Evolutionary conservation across 768 basidiomycete genomes (phyloP).

Genomic region (Lactifluus subvellereus): DNA sequence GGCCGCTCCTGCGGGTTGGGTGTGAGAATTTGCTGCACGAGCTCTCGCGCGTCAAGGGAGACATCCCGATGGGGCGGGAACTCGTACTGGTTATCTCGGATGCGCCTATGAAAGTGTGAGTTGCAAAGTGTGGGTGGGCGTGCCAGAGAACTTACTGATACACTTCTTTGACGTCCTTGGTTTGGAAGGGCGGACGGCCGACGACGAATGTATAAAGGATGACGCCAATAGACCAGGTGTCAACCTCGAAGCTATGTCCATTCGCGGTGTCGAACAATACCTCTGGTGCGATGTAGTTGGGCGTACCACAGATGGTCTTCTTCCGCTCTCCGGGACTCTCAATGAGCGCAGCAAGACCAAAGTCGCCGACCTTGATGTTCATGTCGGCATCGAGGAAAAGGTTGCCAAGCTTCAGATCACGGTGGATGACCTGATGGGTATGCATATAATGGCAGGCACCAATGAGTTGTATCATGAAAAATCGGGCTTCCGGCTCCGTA

Average conservation of each 20-base stretch:
- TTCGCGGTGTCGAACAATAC: conserved; percentile 93
- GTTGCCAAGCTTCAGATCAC: conserved; percentile 95
- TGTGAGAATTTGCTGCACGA: conserved; percentile 82
- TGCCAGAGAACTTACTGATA: conserved; percentile 61
- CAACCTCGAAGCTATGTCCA: conserved; percentile 97
- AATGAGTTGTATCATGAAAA: conserved; percentile 90
- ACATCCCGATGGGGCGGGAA: conserved; percentile 77
- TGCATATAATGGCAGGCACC: conserved; percentile 99
- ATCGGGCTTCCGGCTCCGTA: conserved; percentile 88
- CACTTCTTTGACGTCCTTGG: conserved; percentile 94
- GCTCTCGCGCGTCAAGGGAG: conserved; percentile 63
- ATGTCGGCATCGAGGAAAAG: conserved; percentile 86
- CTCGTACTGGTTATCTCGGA: conserved; percentile 88
- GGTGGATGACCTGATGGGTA: conserved; percentile 91
- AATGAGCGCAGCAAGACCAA: conserved; percentile 93
- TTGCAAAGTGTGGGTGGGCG: background rate
- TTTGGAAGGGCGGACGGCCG: conserved; percentile 97
- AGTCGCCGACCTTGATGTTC: conserved; percentile 97
- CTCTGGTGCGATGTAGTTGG: conserved; percentile 98
- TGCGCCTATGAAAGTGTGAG: conserved; percentile 50
- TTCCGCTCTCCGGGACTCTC: conserved; percentile 95
- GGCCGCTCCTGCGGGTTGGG: conserved; percentile 80
- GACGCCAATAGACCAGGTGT: conserved; percentile 96
- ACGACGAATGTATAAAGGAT: conserved; percentile 93
- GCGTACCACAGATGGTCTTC: conserved; percentile 98